These are phyloP conservation scores for Rhizodiscina lignyota DNA, from an alignment of 495 filamentous ascomycete genomes.

Conservation along the genomic window DNA sequence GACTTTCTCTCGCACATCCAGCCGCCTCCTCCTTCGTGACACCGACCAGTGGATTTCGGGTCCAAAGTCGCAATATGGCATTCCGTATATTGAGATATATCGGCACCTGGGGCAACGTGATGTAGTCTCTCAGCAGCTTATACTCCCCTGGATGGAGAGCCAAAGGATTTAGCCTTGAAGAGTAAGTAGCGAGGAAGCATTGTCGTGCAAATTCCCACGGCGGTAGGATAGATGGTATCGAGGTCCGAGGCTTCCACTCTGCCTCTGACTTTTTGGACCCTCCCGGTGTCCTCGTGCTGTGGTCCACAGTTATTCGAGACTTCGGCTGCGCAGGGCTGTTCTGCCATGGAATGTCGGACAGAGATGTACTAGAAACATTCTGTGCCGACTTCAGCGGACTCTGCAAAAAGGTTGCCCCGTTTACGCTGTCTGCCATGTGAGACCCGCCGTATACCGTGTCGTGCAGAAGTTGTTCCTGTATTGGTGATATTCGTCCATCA, in stretches of 20 bases:
- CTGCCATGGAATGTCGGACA: no score
- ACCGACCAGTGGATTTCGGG: slow-evolving; percentile 71
- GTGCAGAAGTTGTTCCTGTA: no score
- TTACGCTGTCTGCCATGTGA: no score
- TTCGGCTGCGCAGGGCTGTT: not conserved
- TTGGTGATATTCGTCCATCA: no score
- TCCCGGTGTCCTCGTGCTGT: slow-evolving; percentile 4
- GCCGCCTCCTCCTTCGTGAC: slow-evolving; percentile 79
- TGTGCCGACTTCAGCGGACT: no score
- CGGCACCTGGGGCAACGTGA: slow-evolving; percentile 80
- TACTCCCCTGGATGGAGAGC: slow-evolving; percentile 79
- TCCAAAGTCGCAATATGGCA: slow-evolving; percentile 83
- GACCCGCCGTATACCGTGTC: no score
- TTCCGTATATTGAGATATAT: slow-evolving; percentile 96
- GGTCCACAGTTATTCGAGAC: no score
- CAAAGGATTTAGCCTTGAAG: slow-evolving; percentile 80
- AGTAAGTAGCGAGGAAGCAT: slow-evolving; percentile 73
- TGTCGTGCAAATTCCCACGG: slow-evolving; percentile 68
- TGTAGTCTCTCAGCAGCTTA: slow-evolving; percentile 54
- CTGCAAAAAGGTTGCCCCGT: no score
- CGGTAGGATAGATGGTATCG: slow-evolving; percentile 60
- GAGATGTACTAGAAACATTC: no score
- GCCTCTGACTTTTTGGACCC: slow-evolving; percentile 4
- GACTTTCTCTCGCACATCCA: slow-evolving; percentile 76
- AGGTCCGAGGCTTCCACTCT: slow-evolving; percentile 27